phyloP scores from a whole-genome alignment of 371 early-diverging fungal genomes.

The Fennellomyces sp. region DNA sequence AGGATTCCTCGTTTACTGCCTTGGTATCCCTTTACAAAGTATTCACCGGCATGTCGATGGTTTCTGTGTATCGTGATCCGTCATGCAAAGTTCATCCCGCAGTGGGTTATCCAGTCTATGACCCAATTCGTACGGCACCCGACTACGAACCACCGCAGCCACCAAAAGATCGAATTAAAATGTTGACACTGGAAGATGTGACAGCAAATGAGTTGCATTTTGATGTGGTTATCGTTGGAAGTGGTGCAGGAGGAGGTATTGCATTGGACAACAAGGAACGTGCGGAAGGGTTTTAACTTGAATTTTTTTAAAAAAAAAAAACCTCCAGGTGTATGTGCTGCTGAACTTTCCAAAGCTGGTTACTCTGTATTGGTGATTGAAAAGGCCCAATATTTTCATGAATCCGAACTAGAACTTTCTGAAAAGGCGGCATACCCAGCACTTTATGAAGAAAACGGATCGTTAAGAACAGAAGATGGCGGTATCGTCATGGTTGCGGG shows the following conservation, averaged over 20 bases:
- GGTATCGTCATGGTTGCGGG: conserved; percentile 27
- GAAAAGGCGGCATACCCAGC: conserved; percentile 44
- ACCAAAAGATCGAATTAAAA: neutral
- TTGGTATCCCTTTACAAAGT: conserved; percentile 18
- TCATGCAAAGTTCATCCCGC: neutral
- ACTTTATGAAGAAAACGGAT: conserved; percentile 47
- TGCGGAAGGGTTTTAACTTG: too few species aligned
- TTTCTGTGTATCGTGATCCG: neutral
- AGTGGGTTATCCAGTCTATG: neutral
- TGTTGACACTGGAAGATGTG: neutral
- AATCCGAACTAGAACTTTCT: conserved; percentile 45
- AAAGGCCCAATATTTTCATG: conserved; percentile 61
- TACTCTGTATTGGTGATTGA: conserved; percentile 70
- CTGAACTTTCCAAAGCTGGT: conserved; percentile 64
- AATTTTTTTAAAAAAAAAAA: too few species aligned
- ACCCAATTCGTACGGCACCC: neutral
- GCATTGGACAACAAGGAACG: too few species aligned
- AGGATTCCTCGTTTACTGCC: neutral
- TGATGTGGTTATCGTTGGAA: conserved; percentile 73
- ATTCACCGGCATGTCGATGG: neutral
- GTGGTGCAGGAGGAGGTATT: conserved; percentile 72
- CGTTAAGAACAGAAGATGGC: conserved; percentile 38
- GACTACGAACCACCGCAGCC: neutral
- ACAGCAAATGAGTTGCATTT: conserved; percentile 9
- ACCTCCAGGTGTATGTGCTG: conserved; percentile 62